Conservation (phyloP, 331 rosid genomes). For the Quercus phellos region DNA sequence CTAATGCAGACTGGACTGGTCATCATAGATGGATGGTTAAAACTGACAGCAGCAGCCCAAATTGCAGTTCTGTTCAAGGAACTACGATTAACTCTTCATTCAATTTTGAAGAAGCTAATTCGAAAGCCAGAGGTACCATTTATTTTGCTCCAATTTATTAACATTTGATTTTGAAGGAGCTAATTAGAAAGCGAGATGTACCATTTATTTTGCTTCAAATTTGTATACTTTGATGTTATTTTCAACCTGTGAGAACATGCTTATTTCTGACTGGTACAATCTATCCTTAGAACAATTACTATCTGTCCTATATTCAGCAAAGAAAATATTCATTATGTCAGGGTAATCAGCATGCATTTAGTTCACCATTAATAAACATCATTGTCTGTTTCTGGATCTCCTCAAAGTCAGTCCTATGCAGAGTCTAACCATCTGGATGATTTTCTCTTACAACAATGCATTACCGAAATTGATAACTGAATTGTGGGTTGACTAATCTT, state of each 20-base stretch:
- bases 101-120: constrained; percentile 72
- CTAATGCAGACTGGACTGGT: constrained; percentile 59
- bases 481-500: neutral
- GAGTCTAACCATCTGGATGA: neutral
- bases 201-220: constrained; percentile 3
- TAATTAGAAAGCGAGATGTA: constrained; percentile 76
- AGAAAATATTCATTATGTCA: neutral
- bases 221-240: neutral
- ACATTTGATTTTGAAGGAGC: constrained; percentile 70
- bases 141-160: constrained; percentile 10
- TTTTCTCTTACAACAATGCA: neutral
- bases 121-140: constrained; percentile 77
- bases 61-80: constrained; percentile 92
- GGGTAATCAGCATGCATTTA: constrained; percentile 3
- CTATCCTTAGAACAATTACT: neutral
- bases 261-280: constrained; percentile 9
- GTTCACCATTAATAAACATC: neutral
- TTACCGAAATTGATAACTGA: neutral
- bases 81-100: constrained; percentile 73
- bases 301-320: neutral
- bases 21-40: constrained; percentile 88
- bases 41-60: constrained; percentile 91
- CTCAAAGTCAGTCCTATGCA: no score
- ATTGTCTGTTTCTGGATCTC: neutral
- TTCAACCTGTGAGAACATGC: neutral